phyloP scores from a whole-genome alignment of 805 yeast genomes.

The Zygotorulaspora sp. region DNA sequence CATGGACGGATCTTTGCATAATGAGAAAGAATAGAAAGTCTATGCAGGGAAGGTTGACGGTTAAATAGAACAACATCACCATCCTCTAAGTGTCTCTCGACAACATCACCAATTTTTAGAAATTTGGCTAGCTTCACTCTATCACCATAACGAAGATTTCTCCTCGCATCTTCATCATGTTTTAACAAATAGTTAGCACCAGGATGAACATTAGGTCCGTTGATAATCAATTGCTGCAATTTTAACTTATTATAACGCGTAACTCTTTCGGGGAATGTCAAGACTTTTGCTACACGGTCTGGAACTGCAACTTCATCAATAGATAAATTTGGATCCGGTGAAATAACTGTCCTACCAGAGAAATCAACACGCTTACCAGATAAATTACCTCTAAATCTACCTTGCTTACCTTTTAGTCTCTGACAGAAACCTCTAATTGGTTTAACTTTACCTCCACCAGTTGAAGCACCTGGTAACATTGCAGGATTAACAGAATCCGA shows the following conservation, averaged over 20 bases:
- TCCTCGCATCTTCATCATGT: conserved; percentile 76
- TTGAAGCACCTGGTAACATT: conserved; percentile 61
- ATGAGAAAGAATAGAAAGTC: conserved; percentile 90
- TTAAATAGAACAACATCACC: conserved; percentile 95
- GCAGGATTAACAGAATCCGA: conserved; percentile 88
- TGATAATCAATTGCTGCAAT: conserved; percentile 64
- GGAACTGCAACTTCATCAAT: conserved; percentile 99
- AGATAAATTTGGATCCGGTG: conserved; percentile 93
- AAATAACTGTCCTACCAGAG: conserved; percentile 95
- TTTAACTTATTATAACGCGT: conserved; percentile 81
- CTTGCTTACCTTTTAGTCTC: conserved; percentile 96
- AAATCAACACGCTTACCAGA: conserved; percentile 99
- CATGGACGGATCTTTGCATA: conserved; percentile 95
- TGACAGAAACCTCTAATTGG: conserved; percentile 94
- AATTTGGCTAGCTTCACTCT: conserved; percentile 69
- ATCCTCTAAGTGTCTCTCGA: conserved; percentile 95
- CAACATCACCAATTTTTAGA: conserved; percentile 82
- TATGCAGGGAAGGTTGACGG: conserved; percentile 95
- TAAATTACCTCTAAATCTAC: conserved; percentile 95
- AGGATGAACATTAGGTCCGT: conserved; percentile 88
- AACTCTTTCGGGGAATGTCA: conserved; percentile 94
- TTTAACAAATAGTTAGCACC: conserved; percentile 93
- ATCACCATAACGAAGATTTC: conserved; percentile 88
- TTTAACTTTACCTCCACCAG: conserved; percentile 52
- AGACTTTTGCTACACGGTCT: conserved; percentile 88